Conservation (phyloP, 768 basidiomycete genomes). For the Leccinum aurantiacum region DNA sequence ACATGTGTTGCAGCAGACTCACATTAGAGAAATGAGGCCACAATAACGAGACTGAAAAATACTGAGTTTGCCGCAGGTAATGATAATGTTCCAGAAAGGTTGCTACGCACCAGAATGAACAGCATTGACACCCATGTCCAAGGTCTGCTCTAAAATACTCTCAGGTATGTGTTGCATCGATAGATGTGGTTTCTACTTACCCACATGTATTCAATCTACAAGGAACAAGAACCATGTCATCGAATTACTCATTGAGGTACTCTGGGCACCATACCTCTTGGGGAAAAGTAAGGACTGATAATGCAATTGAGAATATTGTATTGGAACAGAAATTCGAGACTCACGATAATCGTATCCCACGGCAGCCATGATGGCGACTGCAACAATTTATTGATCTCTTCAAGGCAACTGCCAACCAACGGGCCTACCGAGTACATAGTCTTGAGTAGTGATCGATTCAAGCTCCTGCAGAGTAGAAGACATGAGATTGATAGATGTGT, state of each 20-base stretch:
- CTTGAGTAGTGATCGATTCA: background rate
- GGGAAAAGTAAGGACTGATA: background rate
- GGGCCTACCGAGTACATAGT: background rate
- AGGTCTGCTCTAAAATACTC: background rate
- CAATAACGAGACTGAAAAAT: background rate
- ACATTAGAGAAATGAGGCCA: background rate
- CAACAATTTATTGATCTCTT: background rate
- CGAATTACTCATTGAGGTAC: background rate
- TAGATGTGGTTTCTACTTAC: background rate
- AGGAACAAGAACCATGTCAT: background rate
- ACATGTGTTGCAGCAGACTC: background rate
- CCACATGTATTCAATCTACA: background rate
- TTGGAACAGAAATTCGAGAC: background rate
- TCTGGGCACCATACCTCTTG: background rate
- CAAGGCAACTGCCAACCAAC: background rate
- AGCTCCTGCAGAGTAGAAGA: background rate
- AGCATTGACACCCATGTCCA: background rate
- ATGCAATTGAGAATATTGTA: background rate
- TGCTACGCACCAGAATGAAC: background rate
- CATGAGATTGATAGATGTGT: background rate
- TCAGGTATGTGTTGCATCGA: background rate
- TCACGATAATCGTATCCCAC: conserved; percentile 2
- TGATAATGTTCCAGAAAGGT: background rate
- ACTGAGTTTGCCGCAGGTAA: background rate
- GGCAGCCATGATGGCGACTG: background rate